These are phyloP conservation scores for Xylogone sp. DNA, from an alignment of 2,329 filamentous ascomycete genomes.

Conservation along the genomic window DNA sequence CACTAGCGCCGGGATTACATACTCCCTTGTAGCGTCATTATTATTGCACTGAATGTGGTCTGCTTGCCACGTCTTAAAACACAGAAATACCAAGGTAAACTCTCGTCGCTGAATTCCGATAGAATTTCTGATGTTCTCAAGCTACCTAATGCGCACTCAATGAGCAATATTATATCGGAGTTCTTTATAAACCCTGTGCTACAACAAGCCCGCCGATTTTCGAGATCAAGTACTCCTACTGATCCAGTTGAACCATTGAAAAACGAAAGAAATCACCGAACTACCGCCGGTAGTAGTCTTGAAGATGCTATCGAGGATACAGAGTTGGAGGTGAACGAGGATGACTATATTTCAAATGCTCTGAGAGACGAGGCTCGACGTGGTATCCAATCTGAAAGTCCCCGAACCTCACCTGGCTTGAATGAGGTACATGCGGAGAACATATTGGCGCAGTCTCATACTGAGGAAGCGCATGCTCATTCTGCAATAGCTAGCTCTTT, in stretches of 20 bases:
- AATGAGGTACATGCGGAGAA: conserved; percentile 18
- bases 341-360: neutral
- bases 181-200: conserved; percentile 64
- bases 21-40: too few species aligned
- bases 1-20: neutral
- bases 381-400: conserved; percentile 10
- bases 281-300: conserved; percentile 10
- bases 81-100: neutral
- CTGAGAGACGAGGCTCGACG: neutral
- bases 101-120: neutral
- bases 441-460: neutral
- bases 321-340: conserved; percentile 8
- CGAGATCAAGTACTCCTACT: conserved; percentile 34
- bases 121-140: neutral
- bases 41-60: neutral
- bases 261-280: conserved; percentile 9
- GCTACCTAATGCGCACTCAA: conserved; percentile 30
- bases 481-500: neutral
- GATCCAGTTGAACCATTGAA: conserved; percentile 30
- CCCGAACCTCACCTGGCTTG: conserved; percentile 17
- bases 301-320: conserved; percentile 21
- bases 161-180: conserved; percentile 61
- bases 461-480: neutral
- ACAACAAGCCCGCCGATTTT: conserved; percentile 62
- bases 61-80: neutral